Conservation (phyloP, 768 basidiomycete species). For the Psilocybe sp. region DNA sequence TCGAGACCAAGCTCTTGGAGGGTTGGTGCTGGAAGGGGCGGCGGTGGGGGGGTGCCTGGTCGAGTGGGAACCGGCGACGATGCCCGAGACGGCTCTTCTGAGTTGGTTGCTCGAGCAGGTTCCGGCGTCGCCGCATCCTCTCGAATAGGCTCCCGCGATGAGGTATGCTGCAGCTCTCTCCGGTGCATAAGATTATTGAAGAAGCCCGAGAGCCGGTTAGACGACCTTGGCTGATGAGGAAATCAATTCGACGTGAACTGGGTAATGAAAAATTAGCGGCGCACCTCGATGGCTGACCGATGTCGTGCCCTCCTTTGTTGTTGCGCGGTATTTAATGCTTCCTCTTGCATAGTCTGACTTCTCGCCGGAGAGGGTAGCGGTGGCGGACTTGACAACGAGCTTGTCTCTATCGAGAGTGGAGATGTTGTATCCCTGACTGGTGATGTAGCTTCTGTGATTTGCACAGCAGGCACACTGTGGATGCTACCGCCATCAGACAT, state of each 20-base stretch:
- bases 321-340: constrained; percentile 20
- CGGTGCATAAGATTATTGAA: constrained; percentile 77
- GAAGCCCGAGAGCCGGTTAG: constrained; percentile 83
- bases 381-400: constrained; percentile 17
- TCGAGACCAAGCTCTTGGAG: constrained; percentile 75
- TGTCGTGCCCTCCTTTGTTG: constrained; percentile 41
- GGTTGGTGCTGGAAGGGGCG: constrained; percentile 65
- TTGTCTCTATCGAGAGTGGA: constrained; percentile 19
- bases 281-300: constrained; percentile 61
- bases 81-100: constrained; percentile 43
- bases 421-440: constrained; percentile 26
- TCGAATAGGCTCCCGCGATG: constrained; percentile 28
- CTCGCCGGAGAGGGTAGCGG: constrained; percentile 28
- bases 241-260: constrained; percentile 13
- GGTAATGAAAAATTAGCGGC: constrained; percentile 14
- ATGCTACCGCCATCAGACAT: constrained; percentile 51
- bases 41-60: constrained; percentile 73
- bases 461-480: constrained; percentile 57
- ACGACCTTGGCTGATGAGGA: constrained; percentile 46
- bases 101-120: constrained; percentile 19
- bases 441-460: constrained; percentile 39
- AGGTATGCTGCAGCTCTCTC: constrained; percentile 43
- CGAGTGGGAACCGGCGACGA: constrained; percentile 56
- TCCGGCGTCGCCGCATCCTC: constrained; percentile 22
- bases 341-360: constrained; percentile 26